Evolutionary conservation across 2,329 filamentous ascomycete species (phyloP), one percentile per base, ranked within the genome.

Genomic region (Fusarium tuaranense): DNA sequence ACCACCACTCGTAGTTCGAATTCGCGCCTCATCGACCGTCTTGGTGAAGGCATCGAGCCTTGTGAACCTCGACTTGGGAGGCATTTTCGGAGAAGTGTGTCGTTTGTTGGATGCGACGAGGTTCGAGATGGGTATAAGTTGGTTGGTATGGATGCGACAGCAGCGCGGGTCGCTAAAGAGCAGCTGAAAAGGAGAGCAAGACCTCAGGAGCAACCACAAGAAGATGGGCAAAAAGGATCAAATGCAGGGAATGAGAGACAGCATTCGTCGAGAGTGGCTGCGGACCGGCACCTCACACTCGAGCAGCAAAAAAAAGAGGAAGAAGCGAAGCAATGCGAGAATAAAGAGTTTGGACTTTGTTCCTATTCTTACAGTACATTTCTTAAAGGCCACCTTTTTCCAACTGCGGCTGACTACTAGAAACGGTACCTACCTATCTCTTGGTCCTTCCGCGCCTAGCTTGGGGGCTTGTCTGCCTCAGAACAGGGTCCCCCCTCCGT

Each of bases 31-130:
- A 84, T 99, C 97, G 78, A 99, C 97, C 14, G 97, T 99, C 86
- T 99, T 99, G 62, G 96, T 98, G 83, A 99, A 99, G 88, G 97
- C 97, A 85, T 99, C 97, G 75, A 99, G 94, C 90, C 93, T 93
- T 70, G 94, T 98, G 83, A 99, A 98, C 84, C 97, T 92, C 78
- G 95, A 97, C 88, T 97, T 98, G 81, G 92, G 86, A 76, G 95
- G 88, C 97, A 98, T 98, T 60, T 75, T 81, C 71, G 63, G 51
- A 67, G 61, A 36, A 14, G n/a, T 5, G 30, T 58, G 27, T 55
- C 18, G 48, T n/a, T 41, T 48, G 44, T 27, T 65, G 66, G 51
- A 46, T 59, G 69, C 55, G 66, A 70, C 44, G n/a, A 65, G 59
- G 10, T 57, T 51, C 44, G 57, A 70, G 51, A 32, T 57, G 67